Conservation (phyloP, 2,329 filamentous ascomycete genomes). For the Scytalidium sp. region DNA sequence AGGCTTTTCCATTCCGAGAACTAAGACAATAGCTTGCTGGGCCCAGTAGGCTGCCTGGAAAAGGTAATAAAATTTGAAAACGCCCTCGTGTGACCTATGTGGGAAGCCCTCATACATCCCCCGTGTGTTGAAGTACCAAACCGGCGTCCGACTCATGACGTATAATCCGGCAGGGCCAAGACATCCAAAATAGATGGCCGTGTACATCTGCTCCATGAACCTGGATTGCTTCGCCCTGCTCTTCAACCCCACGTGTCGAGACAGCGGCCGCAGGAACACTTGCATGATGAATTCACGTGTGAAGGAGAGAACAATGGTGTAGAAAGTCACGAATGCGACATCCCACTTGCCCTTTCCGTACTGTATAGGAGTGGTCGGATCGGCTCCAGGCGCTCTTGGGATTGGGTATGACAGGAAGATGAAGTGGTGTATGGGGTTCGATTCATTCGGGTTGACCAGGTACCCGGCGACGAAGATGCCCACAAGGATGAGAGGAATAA, state of each 20-base stretch:
- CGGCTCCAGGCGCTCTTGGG: conserved; percentile 40
- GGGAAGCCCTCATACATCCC: conserved; percentile 91
- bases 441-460: conserved; percentile 69
- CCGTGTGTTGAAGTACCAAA: conserved; percentile 93
- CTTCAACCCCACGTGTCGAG: conserved; percentile 65
- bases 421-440: conserved; percentile 76
- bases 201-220: conserved; percentile 97
- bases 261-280: conserved; percentile 75
- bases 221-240: conserved; percentile 77
- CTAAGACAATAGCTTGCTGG: conserved; percentile 85
- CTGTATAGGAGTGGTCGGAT: conserved; percentile 49
- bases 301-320: conserved; percentile 85
- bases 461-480: conserved; percentile 64
- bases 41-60: conserved; percentile 95
- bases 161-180: conserved; percentile 83
- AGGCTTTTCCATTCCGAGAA: conserved; percentile 87
- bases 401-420: conserved; percentile 89
- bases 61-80: conserved; percentile 95
- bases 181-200: conserved; percentile 82
- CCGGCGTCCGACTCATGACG: conserved; percentile 85
- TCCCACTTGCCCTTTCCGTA: conserved; percentile 91
- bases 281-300: conserved; percentile 97
- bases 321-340: conserved; percentile 83
- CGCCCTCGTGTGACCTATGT: conserved; percentile 73
- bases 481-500: conserved; percentile 66